Evolutionary conservation across 345 rosid genomes (phyloP).

Genomic region (Rhodamnia argentea): DNA sequence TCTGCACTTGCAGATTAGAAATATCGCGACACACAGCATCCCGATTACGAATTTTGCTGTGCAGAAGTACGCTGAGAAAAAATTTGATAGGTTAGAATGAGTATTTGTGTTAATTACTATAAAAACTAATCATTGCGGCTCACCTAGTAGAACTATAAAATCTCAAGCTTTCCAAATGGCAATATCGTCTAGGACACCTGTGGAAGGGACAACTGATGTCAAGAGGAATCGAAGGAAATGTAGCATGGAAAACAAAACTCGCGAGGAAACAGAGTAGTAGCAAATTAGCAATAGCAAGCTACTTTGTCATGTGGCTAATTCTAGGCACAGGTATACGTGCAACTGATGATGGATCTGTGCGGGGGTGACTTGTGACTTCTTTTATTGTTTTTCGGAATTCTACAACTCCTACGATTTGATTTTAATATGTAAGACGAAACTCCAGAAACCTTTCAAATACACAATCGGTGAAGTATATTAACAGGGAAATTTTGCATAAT

Average conservation of each 20-base stretch:
- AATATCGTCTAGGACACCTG: not conserved
- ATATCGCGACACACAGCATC: not conserved
- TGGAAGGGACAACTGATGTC: rapidly evolving
- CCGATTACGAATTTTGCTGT: not conserved
- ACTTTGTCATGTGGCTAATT: not conserved
- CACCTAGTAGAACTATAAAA: not conserved
- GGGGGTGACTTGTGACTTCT: not conserved
- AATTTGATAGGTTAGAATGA: not conserved
- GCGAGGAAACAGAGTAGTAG: not conserved
- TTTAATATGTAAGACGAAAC: not conserved
- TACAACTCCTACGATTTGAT: not conserved
- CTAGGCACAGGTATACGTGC: not conserved
- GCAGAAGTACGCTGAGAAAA: not conserved
- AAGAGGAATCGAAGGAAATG: not conserved
- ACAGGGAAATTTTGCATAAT: not conserved
- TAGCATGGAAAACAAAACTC: not conserved
- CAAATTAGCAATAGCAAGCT: not conserved
- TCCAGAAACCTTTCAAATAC: not conserved
- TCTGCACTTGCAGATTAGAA: not conserved
- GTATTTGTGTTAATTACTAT: too few relatives aligned
- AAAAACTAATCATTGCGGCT: not conserved
- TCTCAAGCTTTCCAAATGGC: rapidly evolving
- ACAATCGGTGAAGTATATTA: not conserved
- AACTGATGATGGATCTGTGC: not conserved
- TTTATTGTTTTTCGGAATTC: not conserved